Base-by-base conservation (phyloP, 1,139 yeast species). In the Lodderomyces orthopsilosis region DNA sequence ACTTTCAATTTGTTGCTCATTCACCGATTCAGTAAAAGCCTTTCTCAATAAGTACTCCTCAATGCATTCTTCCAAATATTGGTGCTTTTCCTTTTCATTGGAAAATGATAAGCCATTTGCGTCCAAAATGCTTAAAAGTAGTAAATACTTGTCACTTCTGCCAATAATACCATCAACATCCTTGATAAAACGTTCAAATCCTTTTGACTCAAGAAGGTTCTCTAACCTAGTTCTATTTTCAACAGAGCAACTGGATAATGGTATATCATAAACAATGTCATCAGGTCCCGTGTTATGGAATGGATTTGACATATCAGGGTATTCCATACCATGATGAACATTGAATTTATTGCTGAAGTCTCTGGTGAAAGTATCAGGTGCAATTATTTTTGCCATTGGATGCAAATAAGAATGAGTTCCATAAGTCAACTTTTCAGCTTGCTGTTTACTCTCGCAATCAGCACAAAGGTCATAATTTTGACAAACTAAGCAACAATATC, bases 401-500 rank as follows among this genome's bases (percentile, higher is more conserved):
- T 70, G 75, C 3, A 44, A 42, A 41, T 49, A 56, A 6, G 54
- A 47, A 50, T 70, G 74, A 3, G 38, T 33, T 12, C 61, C 61
- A 41, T 54, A 41, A 33, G 48, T 43, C 10, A 45, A 42, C 21
- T 54, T 49, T 12, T 48, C 45, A 15, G 22, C 14, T 17, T 50
- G 50, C 33, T 53, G 61, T 24, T 55, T 54, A 0, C 50, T 42
- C 50, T 76, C 81, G 56, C 88, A 82, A 1, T 51, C 41, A 28
- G 70, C 65, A 54, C 89, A 83, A 45, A 81, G 63, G 52, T 82
- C 86, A 58, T 66, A 81, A 51, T 82, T 75, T 3, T 54, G 47
- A 54, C 89, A 83, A 26, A 73, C 72, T 41, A 73, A 51, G 55
- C 89, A 83, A 44, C 72, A 69, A 61, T 66, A 82, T 49, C 87